Conservation (phyloP, 202 grass and related monocot genomes). For the Hordeum pubiflorum region DNA sequence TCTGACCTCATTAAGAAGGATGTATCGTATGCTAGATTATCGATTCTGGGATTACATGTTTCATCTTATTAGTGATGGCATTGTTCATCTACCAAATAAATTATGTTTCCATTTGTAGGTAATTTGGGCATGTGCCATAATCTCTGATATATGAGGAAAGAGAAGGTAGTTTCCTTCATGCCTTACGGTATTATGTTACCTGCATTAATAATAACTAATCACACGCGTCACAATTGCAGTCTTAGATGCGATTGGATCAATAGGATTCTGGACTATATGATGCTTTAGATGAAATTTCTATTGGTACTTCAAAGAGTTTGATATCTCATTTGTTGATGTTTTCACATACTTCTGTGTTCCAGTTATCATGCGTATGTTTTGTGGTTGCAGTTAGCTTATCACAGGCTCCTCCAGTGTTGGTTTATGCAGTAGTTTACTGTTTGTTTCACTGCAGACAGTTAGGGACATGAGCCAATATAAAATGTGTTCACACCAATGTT, state of each 20-base stretch:
- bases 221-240: slow-evolving; percentile 19
- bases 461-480: not conserved
- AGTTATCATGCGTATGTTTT: slow-evolving; percentile 14
- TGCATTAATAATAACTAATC: slow-evolving; percentile 34
- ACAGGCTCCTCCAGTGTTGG: not conserved
- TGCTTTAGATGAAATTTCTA: not conserved
- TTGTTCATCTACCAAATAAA: slow-evolving; percentile 93
- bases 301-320: not conserved
- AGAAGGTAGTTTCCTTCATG: slow-evolving; percentile 97
- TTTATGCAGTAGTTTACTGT: not conserved
- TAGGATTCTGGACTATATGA: slow-evolving; percentile 14
- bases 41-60: slow-evolving; percentile 73
- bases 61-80: slow-evolving; percentile 75
- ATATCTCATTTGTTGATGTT: not conserved
- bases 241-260: slow-evolving; percentile 26
- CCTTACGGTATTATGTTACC: slow-evolving; percentile 54
- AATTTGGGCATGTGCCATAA: slow-evolving; percentile 84
- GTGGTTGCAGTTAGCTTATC: slow-evolving; percentile 10
- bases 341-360: slow-evolving; percentile 13
- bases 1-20: slow-evolving; percentile 12
- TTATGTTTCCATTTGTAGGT: slow-evolving; percentile 99
- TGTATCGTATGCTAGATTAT: slow-evolving; percentile 16
- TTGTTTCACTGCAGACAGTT: not conserved
- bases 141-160: slow-evolving; percentile 93
- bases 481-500: not conserved